Percentiles rank a stretch among this genome's conserved stretches.
phyloP scores from a whole-genome alignment of 805 yeast genomes.

The Dipodascus geniculatus region DNA sequence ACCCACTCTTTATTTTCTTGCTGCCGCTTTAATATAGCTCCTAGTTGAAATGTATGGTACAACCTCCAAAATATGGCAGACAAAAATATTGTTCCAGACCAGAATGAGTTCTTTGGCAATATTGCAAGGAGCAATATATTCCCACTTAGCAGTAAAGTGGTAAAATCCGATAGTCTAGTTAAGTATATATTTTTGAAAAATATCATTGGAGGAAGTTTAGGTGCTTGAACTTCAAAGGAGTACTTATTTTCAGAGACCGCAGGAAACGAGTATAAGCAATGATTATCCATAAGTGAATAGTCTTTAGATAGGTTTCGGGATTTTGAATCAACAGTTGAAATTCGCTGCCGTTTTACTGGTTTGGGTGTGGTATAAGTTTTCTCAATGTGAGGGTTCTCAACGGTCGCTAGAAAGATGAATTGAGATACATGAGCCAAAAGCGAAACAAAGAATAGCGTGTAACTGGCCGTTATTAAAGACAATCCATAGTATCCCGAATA shows the following conservation, averaged over 20 bases:
- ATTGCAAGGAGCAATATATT: constrained; percentile 30
- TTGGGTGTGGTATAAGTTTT: constrained; percentile 39
- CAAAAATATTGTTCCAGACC: constrained; percentile 24
- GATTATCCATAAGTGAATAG: not conserved
- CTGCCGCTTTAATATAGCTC: constrained; percentile 44
- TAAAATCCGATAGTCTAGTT: constrained; percentile 50
- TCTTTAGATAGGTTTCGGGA: not conserved
- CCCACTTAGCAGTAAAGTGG: constrained; percentile 31
- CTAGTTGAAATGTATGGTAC: constrained; percentile 39
- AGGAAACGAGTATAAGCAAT: not conserved
- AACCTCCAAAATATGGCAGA: constrained; percentile 38
- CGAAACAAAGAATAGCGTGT: constrained; percentile 56
- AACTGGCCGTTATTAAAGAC: constrained; percentile 64
- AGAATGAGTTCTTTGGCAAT: constrained; percentile 18
- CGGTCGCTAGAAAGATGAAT: constrained; percentile 59
- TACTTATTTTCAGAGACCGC: not conserved
- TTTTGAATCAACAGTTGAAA: constrained; percentile 1
- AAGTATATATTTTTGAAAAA: constrained; percentile 51
- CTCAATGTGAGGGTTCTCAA: constrained; percentile 81
- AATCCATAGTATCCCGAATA: constrained; percentile 80
- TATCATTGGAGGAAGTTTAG: constrained; percentile 29
- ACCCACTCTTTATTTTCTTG: constrained; percentile 53
- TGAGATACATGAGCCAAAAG: constrained; percentile 67
- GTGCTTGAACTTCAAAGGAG: not conserved
- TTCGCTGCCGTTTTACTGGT: constrained; percentile 11